Percentiles rank a stretch among this genome's conserved stretches.
These are phyloP conservation scores for Schwanniomyces etchellsii DNA, from an alignment of 1,139 yeast species.

Conservation along the genomic window DNA sequence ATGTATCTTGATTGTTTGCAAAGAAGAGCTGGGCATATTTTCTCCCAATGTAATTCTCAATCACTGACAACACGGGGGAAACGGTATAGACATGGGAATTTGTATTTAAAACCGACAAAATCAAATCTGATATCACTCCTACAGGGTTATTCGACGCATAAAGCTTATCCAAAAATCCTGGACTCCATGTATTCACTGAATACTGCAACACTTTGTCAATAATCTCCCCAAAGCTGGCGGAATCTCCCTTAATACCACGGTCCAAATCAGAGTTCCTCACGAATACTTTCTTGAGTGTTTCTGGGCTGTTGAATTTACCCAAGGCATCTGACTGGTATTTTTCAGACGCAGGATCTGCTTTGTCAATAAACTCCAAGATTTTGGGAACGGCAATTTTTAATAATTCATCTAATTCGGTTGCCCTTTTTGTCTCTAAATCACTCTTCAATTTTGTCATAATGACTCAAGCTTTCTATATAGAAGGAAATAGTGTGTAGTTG, in stretches of 20 bases:
- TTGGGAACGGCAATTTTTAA: conserved; percentile 30
- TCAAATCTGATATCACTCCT: conserved; percentile 69
- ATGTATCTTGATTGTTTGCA: conserved; percentile 32
- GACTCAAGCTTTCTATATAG: too few species aligned
- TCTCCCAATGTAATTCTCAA: conserved; percentile 64
- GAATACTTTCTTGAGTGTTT: conserved; percentile 23
- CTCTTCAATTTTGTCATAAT: conserved; percentile 5
- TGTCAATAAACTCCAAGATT: conserved; percentile 28
- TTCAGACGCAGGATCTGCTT: conserved; percentile 26
- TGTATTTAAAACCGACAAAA: conserved; percentile 69
- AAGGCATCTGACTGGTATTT: conserved; percentile 24
- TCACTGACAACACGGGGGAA: conserved; percentile 72
- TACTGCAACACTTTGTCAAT: conserved; percentile 57
- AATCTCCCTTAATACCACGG: conserved; percentile 15
- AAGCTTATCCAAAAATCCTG: conserved; percentile 78
- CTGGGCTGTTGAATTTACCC: conserved; percentile 36
- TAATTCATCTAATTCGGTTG: conserved; percentile 31
- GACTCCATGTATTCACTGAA: conserved; percentile 84
- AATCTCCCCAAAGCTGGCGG: conserved; percentile 32
- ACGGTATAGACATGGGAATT: conserved; percentile 86
- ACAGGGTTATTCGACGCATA: conserved; percentile 84
- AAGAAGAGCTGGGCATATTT: conserved; percentile 67
- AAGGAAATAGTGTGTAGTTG: too few species aligned
- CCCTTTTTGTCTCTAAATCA: conserved; percentile 31
- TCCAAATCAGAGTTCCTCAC: conserved; percentile 8